Evolutionary conservation across 129 eudicot genomes (phyloP).

Genomic region (Chrysanthemum lavandulifolium): DNA sequence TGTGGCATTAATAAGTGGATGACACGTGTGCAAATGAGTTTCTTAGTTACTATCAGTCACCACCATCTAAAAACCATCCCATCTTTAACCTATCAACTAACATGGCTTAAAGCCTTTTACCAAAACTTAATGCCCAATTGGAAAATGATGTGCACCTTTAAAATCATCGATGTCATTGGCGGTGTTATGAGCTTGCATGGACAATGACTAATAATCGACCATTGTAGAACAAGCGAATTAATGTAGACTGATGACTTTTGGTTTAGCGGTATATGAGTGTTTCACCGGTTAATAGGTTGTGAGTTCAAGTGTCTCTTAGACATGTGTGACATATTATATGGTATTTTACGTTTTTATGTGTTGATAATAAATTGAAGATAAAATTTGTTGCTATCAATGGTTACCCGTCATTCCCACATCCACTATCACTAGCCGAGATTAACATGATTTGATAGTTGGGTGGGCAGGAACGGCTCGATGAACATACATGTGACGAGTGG

Average conservation of each 20-base stretch:
- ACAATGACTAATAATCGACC: neutral
- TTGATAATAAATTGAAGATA: neutral
- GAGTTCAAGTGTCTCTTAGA: too few relatives aligned
- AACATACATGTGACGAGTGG: conserved; percentile 34
- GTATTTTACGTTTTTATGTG: too few relatives aligned
- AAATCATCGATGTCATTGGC: conserved; percentile 8
- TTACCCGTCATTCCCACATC: neutral
- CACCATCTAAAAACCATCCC: conserved; percentile 29
- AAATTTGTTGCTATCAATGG: conserved; percentile 1
- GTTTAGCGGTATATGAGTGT: too few relatives aligned
- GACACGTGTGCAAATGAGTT: conserved; percentile 31
- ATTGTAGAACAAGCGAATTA: too few relatives aligned
- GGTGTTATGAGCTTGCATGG: neutral
- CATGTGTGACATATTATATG: too few relatives aligned
- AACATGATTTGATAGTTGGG: neutral
- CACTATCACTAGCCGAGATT: conserved; percentile 25
- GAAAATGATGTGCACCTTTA: conserved; percentile 35
- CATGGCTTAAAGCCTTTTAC: conserved; percentile 38
- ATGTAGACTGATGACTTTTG: too few relatives aligned
- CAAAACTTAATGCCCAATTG: conserved; percentile 23
- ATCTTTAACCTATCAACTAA: conserved; percentile 29
- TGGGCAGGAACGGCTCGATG: neutral
- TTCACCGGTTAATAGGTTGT: too few relatives aligned
- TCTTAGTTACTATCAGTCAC: conserved; percentile 28
- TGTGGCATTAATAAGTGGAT: conserved; percentile 28